A percentile compares a stretch with the other conserved stretches of the same genome.
These are phyloP conservation scores for Colletotrichum noveboracense DNA, from an alignment of 2,329 filamentous ascomycete species.

Conservation along the genomic window DNA sequence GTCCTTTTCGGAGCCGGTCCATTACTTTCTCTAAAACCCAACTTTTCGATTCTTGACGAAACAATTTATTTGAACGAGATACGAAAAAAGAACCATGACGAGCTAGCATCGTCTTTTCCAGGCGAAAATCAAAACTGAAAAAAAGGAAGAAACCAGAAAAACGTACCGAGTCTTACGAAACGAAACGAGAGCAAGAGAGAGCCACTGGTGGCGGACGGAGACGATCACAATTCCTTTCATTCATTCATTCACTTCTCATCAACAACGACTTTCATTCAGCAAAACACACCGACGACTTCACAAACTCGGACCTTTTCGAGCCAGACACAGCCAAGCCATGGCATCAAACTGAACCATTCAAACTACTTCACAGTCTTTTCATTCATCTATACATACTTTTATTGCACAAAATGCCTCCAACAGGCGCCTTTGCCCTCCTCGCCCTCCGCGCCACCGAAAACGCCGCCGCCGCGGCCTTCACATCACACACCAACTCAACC, in stretches of 20 bases:
- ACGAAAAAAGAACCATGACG: neutral
- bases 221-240: neutral
- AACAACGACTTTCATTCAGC: neutral
- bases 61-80: neutral
- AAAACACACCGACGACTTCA: neutral
- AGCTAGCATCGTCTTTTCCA: neutral
- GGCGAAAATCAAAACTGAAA: neutral
- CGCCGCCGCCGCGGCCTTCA: neutral
- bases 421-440: neutral
- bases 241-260: neutral
- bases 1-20: neutral
- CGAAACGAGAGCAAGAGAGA: neutral
- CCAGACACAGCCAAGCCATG: neutral
- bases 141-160: neutral
- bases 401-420: neutral
- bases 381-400: neutral
- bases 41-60: neutral
- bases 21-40: neutral
- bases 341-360: neutral
- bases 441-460: neutral
- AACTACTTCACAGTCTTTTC: neutral
- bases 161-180: neutral
- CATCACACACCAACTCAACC: neutral
- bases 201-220: neutral
- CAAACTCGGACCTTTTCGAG: neutral